Percentiles rank a stretch among this genome's conserved stretches.
phyloP scores from a whole-genome alignment of 371 early-diverging fungal species.

The Phascolomyces articulosus region DNA sequence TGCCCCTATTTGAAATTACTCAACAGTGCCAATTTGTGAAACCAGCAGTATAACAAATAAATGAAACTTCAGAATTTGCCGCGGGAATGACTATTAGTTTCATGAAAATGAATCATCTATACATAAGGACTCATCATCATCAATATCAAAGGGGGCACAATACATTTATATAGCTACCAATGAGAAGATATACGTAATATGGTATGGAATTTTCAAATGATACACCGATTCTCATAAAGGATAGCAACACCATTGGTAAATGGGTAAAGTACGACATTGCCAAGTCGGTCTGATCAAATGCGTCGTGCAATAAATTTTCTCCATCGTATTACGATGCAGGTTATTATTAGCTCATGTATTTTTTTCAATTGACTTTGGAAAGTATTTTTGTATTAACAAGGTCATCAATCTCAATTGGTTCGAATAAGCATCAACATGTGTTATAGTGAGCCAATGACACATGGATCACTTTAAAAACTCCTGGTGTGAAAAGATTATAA shows the following conservation, averaged over 20 bases:
- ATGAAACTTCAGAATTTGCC: constrained; percentile 16
- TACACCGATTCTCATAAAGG: background rate
- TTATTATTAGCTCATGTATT: background rate
- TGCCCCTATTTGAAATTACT: constrained; percentile 12
- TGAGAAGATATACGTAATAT: constrained; percentile 4
- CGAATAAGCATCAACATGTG: constrained; percentile 7
- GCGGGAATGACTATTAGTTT: constrained; percentile 18
- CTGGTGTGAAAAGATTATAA: constrained; percentile 9
- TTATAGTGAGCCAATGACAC: background rate
- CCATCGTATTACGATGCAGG: background rate
- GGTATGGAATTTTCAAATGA: background rate
- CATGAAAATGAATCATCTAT: constrained; percentile 13
- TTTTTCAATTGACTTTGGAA: background rate
- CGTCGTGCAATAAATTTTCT: background rate
- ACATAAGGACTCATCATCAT: constrained; percentile 14
- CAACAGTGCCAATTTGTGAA: background rate
- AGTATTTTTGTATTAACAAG: background rate
- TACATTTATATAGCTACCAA: too few relatives aligned
- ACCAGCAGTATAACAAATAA: constrained; percentile 21
- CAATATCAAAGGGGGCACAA: constrained; percentile 9
- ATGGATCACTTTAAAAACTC: background rate
- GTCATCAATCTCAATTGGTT: constrained; percentile 4
- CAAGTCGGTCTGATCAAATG: background rate
- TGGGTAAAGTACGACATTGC: background rate
- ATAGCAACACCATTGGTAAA: background rate